Conservation (phyloP, 148 eudicot species). For the Chenopodium berlandieri region DNA sequence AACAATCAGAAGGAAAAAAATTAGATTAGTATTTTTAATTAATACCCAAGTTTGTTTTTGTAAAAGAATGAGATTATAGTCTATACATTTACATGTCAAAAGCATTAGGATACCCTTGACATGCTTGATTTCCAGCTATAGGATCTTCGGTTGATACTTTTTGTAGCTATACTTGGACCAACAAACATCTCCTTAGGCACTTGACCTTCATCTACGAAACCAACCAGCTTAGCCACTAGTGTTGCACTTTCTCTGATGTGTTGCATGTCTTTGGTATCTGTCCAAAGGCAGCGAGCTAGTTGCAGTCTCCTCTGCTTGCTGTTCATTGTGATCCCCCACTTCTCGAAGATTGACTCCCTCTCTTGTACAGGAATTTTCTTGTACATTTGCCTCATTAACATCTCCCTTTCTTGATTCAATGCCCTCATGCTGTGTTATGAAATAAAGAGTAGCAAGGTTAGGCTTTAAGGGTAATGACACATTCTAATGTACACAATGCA, state of each 20-base stretch:
- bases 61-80: background rate
- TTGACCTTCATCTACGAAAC: slow-evolving; percentile 50
- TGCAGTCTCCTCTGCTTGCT: slow-evolving; percentile 75
- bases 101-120: slow-evolving; percentile 17
- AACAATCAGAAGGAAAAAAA: background rate
- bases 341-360: slow-evolving; percentile 54
- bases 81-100: background rate
- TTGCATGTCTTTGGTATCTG: slow-evolving; percentile 56
- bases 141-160: slow-evolving; percentile 39
- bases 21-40: background rate
- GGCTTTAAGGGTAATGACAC: background rate
- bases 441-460: background rate
- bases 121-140: slow-evolving; percentile 52
- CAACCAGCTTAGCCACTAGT: slow-evolving; percentile 71
- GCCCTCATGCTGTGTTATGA: slow-evolving; percentile 49
- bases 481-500: background rate
- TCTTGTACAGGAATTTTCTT: slow-evolving; percentile 61
- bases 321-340: slow-evolving; percentile 72
- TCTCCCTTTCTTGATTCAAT: slow-evolving; percentile 69
- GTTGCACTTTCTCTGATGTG: slow-evolving; percentile 73
- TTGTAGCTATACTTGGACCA: slow-evolving; percentile 57
- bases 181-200: slow-evolving; percentile 83
- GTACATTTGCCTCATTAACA: slow-evolving; percentile 57
- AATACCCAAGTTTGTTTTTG: background rate
- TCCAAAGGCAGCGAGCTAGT: slow-evolving; percentile 57